A percentile compares a stretch with the other conserved stretches of the same genome.
Conservation (phyloP, 1,284 basidiomycete species). For the Hypsizygus ulmarius region DNA sequence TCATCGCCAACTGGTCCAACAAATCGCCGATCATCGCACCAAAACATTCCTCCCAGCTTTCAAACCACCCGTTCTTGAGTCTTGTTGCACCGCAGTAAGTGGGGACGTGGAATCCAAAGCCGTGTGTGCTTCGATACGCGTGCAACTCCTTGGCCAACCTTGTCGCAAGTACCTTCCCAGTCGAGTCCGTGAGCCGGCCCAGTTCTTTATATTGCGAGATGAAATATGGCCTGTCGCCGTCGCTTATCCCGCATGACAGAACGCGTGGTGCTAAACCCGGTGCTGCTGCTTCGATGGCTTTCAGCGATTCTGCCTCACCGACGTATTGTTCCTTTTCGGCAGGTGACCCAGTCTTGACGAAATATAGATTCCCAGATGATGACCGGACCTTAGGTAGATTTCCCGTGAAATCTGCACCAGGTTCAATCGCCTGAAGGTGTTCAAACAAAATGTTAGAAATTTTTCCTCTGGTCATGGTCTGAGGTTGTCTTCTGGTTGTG, state of each 20-base stretch:
- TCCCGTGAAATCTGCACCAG: constrained; percentile 45
- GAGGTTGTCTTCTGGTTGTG: background rate
- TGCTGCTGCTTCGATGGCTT: constrained; percentile 59
- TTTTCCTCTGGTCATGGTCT: constrained; percentile 5
- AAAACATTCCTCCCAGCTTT: constrained; percentile 73
- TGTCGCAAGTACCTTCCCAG: constrained; percentile 56
- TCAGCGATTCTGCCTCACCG: constrained; percentile 74
- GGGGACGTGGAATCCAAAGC: constrained; percentile 74
- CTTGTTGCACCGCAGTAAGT: constrained; percentile 82
- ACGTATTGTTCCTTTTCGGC: constrained; percentile 61
- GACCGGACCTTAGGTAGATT: constrained; percentile 50
- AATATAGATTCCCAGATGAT: constrained; percentile 57
- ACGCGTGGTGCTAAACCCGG: constrained; percentile 69
- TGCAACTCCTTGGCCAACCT: constrained; percentile 69
- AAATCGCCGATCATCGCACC: constrained; percentile 67
- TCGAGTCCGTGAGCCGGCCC: constrained; percentile 40
- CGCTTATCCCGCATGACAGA: constrained; percentile 47
- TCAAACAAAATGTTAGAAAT: constrained; percentile 36
- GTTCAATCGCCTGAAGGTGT: constrained; percentile 49
- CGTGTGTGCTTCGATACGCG: constrained; percentile 46
- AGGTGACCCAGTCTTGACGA: constrained; percentile 53
- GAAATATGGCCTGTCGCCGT: constrained; percentile 58
- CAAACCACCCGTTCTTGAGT: constrained; percentile 73
- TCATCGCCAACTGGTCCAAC: constrained; percentile 49
- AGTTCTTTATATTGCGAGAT: constrained; percentile 75